Conservation (phyloP, 768 basidiomycete species). For the Collybia sp. region DNA sequence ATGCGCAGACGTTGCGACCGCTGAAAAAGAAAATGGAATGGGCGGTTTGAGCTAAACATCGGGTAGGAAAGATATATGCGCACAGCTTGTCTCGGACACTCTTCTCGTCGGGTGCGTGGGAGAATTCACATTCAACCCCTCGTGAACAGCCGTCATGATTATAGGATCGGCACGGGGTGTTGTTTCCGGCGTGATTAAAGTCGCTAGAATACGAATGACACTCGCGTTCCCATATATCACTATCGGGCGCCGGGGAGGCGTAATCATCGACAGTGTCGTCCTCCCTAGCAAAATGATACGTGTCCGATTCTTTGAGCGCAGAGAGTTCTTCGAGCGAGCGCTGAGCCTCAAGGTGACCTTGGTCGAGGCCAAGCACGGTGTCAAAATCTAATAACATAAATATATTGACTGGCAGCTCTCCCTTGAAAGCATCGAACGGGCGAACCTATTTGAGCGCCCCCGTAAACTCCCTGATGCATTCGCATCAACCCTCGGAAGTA, state of each 20-base stretch:
- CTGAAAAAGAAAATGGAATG: conserved; percentile 27
- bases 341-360: conserved; percentile 19
- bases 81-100: conserved; percentile 53
- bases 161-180: conserved; percentile 50
- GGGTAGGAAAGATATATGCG: conserved; percentile 12
- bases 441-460: conserved; percentile 23
- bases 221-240: conserved; percentile 29
- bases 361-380: conserved; percentile 25
- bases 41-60: not conserved
- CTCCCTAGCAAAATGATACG: too few species aligned
- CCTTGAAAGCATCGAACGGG: not conserved
- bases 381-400: conserved; percentile 24
- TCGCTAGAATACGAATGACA: conserved; percentile 52
- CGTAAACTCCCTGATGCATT: conserved; percentile 14
- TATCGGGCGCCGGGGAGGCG: conserved; percentile 27
- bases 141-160: conserved; percentile 49
- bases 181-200: conserved; percentile 45
- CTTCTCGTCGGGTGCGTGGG: conserved; percentile 50
- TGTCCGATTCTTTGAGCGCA: too few species aligned
- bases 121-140: conserved; percentile 39
- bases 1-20: conserved; percentile 46
- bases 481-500: conserved; percentile 14
- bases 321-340: conserved; percentile 21
- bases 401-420: too few species aligned
- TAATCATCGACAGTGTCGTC: conserved; percentile 22